Evolutionary conservation across 2,329 filamentous ascomycete species (phyloP).

Genomic region (Neonectria coccinea): DNA sequence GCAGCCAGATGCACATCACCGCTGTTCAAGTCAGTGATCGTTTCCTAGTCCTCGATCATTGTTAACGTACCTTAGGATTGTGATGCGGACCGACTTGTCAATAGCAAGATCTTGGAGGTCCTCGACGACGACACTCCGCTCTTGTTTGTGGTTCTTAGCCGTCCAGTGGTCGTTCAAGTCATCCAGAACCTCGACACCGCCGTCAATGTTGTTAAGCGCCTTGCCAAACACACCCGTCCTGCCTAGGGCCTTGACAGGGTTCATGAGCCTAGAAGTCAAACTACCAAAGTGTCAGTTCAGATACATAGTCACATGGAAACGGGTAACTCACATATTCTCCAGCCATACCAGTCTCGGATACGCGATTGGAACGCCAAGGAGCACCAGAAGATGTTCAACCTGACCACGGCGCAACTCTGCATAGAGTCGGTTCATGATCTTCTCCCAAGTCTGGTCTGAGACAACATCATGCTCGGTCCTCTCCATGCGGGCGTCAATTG

Average conservation of each 20-base stretch:
- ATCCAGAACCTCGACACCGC: conserved; percentile 90
- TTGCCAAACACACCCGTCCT: conserved; percentile 83
- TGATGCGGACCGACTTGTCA: conserved; percentile 91
- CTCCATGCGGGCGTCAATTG: conserved; percentile 92
- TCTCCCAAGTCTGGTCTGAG: conserved; percentile 83
- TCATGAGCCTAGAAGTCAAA: conserved; percentile 86
- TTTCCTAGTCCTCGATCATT: background rate
- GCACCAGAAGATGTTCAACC: conserved; percentile 89
- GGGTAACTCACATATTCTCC: conserved; percentile 71
- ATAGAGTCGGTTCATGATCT: conserved; percentile 87
- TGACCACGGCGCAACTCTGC: conserved; percentile 84
- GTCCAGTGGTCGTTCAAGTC: conserved; percentile 98
- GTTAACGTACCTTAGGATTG: conserved; percentile 76
- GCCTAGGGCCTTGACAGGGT: conserved; percentile 88
- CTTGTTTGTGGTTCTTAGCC: conserved; percentile 91
- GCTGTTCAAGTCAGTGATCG: conserved; percentile 54
- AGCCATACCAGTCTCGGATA: conserved; percentile 81
- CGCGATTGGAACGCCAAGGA: conserved; percentile 86
- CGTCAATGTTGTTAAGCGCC: conserved; percentile 90
- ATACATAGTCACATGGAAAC: background rate
- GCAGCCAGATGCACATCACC: conserved; percentile 95
- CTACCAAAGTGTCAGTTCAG: conserved; percentile 58
- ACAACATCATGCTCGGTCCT: conserved; percentile 86
- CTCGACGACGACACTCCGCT: conserved; percentile 87
- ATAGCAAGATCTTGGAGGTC: conserved; percentile 94